Evolutionary conservation across 1,284 basidiomycete species (phyloP).

Genomic region (Termitomyces sp.): DNA sequence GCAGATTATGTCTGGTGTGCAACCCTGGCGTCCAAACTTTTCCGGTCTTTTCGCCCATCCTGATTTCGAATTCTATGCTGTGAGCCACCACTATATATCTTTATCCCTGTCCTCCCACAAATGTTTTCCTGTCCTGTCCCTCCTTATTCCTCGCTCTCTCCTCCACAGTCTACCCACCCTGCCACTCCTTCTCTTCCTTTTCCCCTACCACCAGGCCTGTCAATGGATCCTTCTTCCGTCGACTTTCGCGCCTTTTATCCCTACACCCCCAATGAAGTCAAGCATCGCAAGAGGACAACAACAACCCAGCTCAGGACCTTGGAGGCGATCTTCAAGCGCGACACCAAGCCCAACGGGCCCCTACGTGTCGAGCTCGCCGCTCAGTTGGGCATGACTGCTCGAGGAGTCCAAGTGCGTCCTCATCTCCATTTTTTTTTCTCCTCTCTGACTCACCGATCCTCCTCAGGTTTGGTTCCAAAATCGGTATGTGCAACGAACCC

Average conservation of each 20-base stretch:
- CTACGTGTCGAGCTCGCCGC: conserved; percentile 75
- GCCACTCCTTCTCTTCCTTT: conserved; percentile 18
- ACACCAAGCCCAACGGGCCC: conserved; percentile 85
- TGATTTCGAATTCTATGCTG: conserved; percentile 20
- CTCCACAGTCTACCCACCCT: conserved; percentile 24
- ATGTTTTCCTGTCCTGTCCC: conserved; percentile 27
- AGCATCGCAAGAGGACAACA: conserved; percentile 84
- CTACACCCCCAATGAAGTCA: conserved; percentile 87
- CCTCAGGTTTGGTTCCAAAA: conserved; percentile 87
- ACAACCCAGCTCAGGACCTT: conserved; percentile 80
- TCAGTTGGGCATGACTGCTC: conserved; percentile 84
- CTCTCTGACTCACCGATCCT: conserved; percentile 19
- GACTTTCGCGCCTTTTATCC: conserved; percentile 74
- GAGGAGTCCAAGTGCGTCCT: conserved; percentile 82
- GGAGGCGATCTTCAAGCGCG: conserved; percentile 78
- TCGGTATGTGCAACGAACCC: conserved; percentile 44
- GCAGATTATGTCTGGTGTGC: conserved; percentile 23
- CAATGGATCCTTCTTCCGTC: conserved; percentile 54
- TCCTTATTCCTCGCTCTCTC: conserved; percentile 20
- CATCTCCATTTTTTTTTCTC: conserved; percentile 10
- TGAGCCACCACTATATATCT: conserved; percentile 18
- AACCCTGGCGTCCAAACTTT: conserved; percentile 9
- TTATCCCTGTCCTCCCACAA: conserved; percentile 22
- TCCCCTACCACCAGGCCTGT: conserved; percentile 15
- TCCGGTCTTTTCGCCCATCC: conserved; percentile 30